Evolutionary conservation across 2,329 filamentous ascomycete genomes (phyloP), one percentile per base, ranked within the genome.

Genomic region (Botrytis cinerea): DNA sequence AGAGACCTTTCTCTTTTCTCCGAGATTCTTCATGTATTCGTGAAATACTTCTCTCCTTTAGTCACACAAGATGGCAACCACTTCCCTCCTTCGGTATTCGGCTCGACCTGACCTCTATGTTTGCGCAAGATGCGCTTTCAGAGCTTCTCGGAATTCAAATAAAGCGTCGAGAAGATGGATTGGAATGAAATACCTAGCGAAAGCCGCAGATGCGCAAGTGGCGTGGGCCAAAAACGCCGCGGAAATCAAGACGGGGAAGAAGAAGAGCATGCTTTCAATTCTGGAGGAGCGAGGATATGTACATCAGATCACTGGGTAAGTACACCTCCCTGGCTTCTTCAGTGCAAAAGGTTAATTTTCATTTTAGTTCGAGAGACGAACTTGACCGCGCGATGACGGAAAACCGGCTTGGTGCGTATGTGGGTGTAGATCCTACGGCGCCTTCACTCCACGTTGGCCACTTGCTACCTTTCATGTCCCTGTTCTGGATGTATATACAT

Each of bases 401-500:
- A 40, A 91, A 90, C 80, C 86, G 91, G 75, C 88, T 94, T 77
- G 91, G 91, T 75, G 90, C 88, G 74, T 97, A 97, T 79, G 91
- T 93, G 71, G 93, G 93, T 77, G 89, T 96, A 79, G 93, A 97
- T 80, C 93, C 93, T 8, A 96, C 93, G 0, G 93, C 92, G 22
- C 85, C 89, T 73, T 96, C 93, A 2, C 84, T 96, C 74, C 93
- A 97, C 79, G 85, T 96, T 64, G 93, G 93, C 73, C 93, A 97
- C 80, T 85, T 97, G 9, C 85, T 96, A 22, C 92, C 93, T 35
- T 85, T 95, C 72, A 96, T 96, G 93, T 89, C 92, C 25, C 84
- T 95, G 38, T 94, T 94, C 83, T 95, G 93, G 91, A 88, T 95
- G 85, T 94, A 93, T 83, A 85, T 94, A 76, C 86, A 94, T 80